A percentile compares a stretch with the other conserved stretches of the same genome.
These are phyloP conservation scores for Blastocystis sp. DNA, from an alignment of 352 stramenopile genomes.

Conservation along the genomic window DNA sequence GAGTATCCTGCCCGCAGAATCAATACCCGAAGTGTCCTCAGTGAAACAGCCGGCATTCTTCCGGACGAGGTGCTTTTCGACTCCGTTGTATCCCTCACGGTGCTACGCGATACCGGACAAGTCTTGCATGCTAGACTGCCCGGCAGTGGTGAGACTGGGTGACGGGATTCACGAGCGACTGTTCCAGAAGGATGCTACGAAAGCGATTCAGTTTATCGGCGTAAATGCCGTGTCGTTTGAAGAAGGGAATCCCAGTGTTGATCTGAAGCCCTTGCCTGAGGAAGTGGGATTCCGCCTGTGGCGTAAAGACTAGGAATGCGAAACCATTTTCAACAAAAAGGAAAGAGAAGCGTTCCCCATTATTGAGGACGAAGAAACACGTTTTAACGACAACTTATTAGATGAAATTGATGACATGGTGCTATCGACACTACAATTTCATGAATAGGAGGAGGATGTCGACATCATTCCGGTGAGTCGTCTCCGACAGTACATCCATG, in stretches of 20 bases:
- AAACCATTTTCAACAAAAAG: conserved; percentile 21
- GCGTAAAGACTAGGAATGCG: conserved; percentile 33
- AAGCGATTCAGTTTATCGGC: conserved; percentile 26
- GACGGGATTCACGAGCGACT: neutral
- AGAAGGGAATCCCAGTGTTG: neutral
- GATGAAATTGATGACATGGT: conserved; percentile 53
- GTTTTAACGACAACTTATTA: conserved; percentile 23
- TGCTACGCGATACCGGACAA: conserved; percentile 19
- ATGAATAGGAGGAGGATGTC: neutral
- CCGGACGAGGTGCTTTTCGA: neutral
- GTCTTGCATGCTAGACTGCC: neutral
- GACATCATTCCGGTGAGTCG: conserved; percentile 30
- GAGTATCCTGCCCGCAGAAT: neutral
- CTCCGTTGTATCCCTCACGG: conserved; percentile 37
- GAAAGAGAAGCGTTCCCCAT: conserved; percentile 35
- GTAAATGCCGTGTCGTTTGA: conserved; percentile 32
- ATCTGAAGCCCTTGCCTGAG: neutral
- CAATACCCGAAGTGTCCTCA: neutral
- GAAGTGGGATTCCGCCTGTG: neutral
- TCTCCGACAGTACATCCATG: conserved; percentile 16
- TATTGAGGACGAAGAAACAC: conserved; percentile 55
- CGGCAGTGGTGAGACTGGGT: neutral
- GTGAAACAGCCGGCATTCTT: conserved; percentile 47
- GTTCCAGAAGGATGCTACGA: neutral
- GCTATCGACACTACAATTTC: neutral